These are phyloP conservation scores for Psilocybe sp. DNA, from an alignment of 768 basidiomycete species.

Conservation along the genomic window DNA sequence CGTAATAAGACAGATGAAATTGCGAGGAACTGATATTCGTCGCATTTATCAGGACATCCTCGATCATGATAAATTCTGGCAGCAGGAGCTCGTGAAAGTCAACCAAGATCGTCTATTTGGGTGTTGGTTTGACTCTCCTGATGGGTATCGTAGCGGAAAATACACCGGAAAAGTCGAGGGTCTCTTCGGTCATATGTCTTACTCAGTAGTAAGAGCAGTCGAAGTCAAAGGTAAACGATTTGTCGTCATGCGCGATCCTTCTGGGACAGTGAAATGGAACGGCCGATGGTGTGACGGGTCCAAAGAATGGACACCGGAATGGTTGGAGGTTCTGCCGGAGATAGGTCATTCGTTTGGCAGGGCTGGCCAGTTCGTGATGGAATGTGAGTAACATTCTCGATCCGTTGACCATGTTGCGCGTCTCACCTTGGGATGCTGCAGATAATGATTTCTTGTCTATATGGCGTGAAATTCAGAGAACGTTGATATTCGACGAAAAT, in stretches of 20 bases:
- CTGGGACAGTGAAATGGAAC: slow-evolving; percentile 49
- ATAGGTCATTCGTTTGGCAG: slow-evolving; percentile 48
- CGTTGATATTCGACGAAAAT: slow-evolving; percentile 43
- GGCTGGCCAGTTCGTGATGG: slow-evolving; percentile 57
- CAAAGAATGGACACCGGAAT: slow-evolving; percentile 55
- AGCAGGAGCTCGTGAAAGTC: slow-evolving; percentile 42
- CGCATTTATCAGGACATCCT: slow-evolving; percentile 39
- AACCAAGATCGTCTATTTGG: slow-evolving; percentile 49
- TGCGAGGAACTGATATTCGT: not conserved
- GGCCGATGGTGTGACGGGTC: slow-evolving; percentile 56
- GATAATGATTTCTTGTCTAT: slow-evolving; percentile 45
- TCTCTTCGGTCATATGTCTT: slow-evolving; percentile 40
- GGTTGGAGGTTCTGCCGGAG: slow-evolving; percentile 38
- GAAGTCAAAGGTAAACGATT: slow-evolving; percentile 50
- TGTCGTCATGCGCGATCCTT: slow-evolving; percentile 51
- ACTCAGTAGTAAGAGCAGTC: slow-evolving; percentile 47
- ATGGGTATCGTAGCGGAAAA: slow-evolving; percentile 24
- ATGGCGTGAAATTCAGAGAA: slow-evolving; percentile 48
- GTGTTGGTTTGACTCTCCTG: slow-evolving; percentile 38
- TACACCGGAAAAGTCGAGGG: slow-evolving; percentile 30
- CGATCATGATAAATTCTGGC: slow-evolving; percentile 47
- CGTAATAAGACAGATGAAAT: not conserved
- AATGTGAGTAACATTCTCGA: slow-evolving; percentile 23
- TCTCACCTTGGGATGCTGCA: slow-evolving; percentile 15
- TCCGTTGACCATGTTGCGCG: not conserved